These are phyloP conservation scores for Trypanosoma lewisi DNA, from an alignment of 208 protist species.

Conservation along the genomic window DNA sequence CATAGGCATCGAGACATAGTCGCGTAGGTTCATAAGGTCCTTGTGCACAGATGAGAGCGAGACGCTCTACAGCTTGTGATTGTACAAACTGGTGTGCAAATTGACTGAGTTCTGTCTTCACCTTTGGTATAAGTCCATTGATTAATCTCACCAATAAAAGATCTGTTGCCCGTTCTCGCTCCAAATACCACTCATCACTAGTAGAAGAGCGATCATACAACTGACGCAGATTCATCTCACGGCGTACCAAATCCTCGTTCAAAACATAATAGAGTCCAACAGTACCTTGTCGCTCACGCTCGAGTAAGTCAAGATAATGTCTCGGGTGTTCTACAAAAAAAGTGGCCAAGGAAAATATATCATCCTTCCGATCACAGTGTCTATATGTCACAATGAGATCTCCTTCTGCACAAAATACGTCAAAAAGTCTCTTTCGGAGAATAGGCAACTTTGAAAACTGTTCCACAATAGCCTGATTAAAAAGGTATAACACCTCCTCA, in stretches of 20 bases:
- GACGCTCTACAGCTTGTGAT: slow-evolving; percentile 37
- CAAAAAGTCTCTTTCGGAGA: slow-evolving; percentile 55
- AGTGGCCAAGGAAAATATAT: slow-evolving; percentile 63
- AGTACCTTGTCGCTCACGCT: slow-evolving; percentile 64
- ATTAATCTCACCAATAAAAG: slow-evolving; percentile 57
- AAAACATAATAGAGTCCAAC: slow-evolving; percentile 70
- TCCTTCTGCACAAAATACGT: slow-evolving; percentile 78
- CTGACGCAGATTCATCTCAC: slow-evolving; percentile 52
- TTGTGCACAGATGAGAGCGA: slow-evolving; percentile 56
- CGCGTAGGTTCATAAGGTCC: slow-evolving; percentile 69
- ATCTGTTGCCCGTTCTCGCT: slow-evolving; percentile 58
- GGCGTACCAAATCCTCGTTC: slow-evolving; percentile 64
- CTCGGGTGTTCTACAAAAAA: slow-evolving; percentile 73
- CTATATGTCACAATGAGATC: slow-evolving; percentile 76
- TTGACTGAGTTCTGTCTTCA: slow-evolving; percentile 58
- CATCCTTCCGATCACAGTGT: slow-evolving; percentile 37
- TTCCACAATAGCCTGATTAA: slow-evolving; percentile 77
- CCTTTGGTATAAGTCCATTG: slow-evolving; percentile 51
- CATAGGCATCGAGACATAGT: slow-evolving; percentile 54
- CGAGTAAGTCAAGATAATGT: slow-evolving; percentile 70
- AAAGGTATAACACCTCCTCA: slow-evolving; percentile 54
- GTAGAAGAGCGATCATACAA: slow-evolving; percentile 34
- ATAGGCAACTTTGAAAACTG: slow-evolving; percentile 76
- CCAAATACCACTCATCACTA: slow-evolving; percentile 56
- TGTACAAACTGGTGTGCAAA: slow-evolving; percentile 49